Evolutionary conservation across 148 eudicot species (phyloP).

Genomic region (Rhododendron ferrugineum): DNA sequence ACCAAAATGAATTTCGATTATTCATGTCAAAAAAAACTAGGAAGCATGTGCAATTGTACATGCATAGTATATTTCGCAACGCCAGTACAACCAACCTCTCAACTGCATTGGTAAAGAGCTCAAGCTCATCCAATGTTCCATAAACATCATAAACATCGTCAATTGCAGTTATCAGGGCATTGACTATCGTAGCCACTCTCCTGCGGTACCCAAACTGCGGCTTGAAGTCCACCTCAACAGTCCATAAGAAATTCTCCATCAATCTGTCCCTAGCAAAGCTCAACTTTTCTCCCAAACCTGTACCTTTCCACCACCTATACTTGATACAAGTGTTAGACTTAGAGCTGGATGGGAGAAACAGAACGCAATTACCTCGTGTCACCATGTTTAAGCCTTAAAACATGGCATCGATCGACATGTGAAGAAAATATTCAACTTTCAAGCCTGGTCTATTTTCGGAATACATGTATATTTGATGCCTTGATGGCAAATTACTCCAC

Average conservation of each 20-base stretch:
- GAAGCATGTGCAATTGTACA: neutral
- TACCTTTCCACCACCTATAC: neutral
- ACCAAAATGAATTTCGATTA: neutral
- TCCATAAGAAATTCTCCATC: constrained; percentile 1
- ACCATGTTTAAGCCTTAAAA: neutral
- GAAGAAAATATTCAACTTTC: neutral
- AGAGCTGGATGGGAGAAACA: neutral
- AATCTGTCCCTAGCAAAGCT: neutral
- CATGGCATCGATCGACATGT: neutral
- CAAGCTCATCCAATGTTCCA: constrained; percentile 10
- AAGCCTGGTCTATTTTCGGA: neutral
- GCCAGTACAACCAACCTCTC: neutral
- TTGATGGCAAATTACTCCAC: no score
- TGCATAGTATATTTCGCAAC: neutral
- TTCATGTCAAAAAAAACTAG: neutral
- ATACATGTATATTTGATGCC: no score
- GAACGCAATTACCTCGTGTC: neutral
- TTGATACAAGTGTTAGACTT: neutral
- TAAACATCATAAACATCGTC: neutral
- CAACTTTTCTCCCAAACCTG: neutral
- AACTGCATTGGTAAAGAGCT: neutral
- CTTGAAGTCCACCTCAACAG: neutral
- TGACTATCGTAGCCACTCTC: neutral
- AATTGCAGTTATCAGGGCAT: neutral
- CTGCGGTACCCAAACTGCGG: neutral